Evolutionary conservation across 208 protist species (phyloP), one percentile per base, ranked within the genome.

Genomic region (Phytomonas sp.): DNA sequence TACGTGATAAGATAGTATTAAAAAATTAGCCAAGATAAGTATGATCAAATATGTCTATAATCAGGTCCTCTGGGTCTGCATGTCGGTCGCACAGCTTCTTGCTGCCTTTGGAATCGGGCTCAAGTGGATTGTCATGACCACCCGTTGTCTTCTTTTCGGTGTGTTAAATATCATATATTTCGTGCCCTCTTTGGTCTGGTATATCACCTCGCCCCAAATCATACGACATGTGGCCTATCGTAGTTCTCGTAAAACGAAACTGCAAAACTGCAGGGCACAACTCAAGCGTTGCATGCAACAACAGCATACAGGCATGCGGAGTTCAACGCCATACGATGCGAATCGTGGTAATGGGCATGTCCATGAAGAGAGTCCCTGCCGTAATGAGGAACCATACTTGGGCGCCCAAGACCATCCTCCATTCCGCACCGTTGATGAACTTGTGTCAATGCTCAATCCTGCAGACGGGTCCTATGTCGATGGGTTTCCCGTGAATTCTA

Each of bases 141-240:
- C 79, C 32, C 86, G 89, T 60, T 82, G 82, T 43, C 51, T 92
- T 28, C 64, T 72, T 32, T 95, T 89, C 68, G 79, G 80, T 36
- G 40, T 83, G 60, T 62, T 92, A n/a, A 76, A 85, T 46, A 26
- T 84, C 15, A 32, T 72, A 0, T 91, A 84, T 73, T 91, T 94
- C 64, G 62, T 92, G n/a, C 84, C 86, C 23, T 37, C 86, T 60
- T 60, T 89, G 26, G 61, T 85, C 4, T 88, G 84, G 85, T 92
- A 92, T 64, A 62, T 94, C 4, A 26, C 84, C 9, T 86, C 84
- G 31, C 89, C 89, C 1, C 87, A 80, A 62, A 80, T 94, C 37
- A 94, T 94, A 43, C 89, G 84, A 29, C 78, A 82, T 51, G 89
- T 94, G 31, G 71, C 89, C 17, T 94, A 94, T 68, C 89, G 89